Conservation (phyloP, 257 asterid genomes). For the Buddleja alternifolia region DNA sequence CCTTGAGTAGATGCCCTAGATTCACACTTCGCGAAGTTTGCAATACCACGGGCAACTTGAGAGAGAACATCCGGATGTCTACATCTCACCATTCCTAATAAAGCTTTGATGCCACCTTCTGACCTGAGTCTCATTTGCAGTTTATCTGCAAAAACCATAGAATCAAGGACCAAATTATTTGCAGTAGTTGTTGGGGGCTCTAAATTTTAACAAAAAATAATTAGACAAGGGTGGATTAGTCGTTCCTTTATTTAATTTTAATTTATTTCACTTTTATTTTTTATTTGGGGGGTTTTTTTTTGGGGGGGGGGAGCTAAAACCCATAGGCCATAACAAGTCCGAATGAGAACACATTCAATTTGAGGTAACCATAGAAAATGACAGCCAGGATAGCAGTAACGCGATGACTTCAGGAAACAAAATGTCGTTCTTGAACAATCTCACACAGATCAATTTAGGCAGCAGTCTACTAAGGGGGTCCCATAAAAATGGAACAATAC, state of each 20-base stretch:
- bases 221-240: too few species aligned
- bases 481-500: slow-evolving; percentile 16
- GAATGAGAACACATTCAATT: not conserved
- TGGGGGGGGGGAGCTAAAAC: not conserved
- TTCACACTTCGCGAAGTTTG: slow-evolving; percentile 96
- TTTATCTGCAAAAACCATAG: slow-evolving; percentile 64
- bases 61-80: slow-evolving; percentile 95
- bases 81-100: slow-evolving; percentile 95
- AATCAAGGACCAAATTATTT: slow-evolving; percentile 13
- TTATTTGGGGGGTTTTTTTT: too few species aligned
- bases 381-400: not conserved
- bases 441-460: not conserved
- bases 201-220: too few species aligned
- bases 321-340: not conserved
- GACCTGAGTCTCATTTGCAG: slow-evolving; percentile 88
- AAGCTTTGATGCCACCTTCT: slow-evolving; percentile 98
- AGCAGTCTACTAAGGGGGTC: not conserved
- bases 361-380: not conserved
- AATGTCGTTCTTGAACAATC: not conserved
- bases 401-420: slow-evolving; percentile 6
- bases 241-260: too few species aligned
- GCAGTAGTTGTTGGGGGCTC: too few species aligned
- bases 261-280: too few species aligned
- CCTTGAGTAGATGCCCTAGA: slow-evolving; percentile 93
- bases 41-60: slow-evolving; percentile 98